Evolutionary conservation across 176 grass and related monocot species (phyloP).

Genomic region (Carex cristatella): DNA sequence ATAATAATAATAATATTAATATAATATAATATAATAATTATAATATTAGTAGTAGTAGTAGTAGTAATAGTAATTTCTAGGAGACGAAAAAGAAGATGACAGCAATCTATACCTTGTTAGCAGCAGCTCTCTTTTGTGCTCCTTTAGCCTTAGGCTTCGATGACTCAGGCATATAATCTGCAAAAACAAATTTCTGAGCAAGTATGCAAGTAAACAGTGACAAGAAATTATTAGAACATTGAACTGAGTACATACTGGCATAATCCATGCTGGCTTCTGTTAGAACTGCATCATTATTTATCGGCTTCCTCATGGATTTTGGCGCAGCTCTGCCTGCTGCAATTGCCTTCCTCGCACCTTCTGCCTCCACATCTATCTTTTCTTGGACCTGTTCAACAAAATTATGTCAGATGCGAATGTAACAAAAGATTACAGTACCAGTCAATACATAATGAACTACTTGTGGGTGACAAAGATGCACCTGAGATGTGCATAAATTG

Average conservation of each 20-base stretch:
- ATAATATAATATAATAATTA: neutral
- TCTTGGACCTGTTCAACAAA: constrained; percentile 42
- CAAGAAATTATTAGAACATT: neutral
- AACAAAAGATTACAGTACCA: neutral
- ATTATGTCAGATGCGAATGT: neutral
- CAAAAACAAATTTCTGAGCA: neutral
- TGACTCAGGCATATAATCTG: constrained; percentile 21
- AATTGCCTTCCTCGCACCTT: constrained; percentile 11
- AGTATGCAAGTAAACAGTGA: neutral
- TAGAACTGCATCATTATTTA: constrained; percentile 31
- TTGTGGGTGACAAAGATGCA: neutral
- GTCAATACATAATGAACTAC: neutral
- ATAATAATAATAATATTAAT: neutral
- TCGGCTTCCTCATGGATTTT: constrained; percentile 32
- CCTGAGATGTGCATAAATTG: neutral
- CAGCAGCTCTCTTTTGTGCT: constrained; percentile 32
- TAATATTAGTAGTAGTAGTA: no score
- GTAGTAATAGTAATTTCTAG: neutral
- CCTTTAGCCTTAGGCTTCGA: constrained; percentile 12
- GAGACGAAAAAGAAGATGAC: neutral
- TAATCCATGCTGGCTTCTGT: constrained; percentile 13
- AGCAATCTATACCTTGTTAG: constrained; percentile 32
- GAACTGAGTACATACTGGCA: neutral
- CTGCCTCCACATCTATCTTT: constrained; percentile 17
- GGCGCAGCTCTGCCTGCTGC: neutral